Evolutionary conservation across 805 yeast genomes (phyloP), one percentile per base, ranked within the genome.

Genomic region (Ogataea paradorogensis): DNA sequence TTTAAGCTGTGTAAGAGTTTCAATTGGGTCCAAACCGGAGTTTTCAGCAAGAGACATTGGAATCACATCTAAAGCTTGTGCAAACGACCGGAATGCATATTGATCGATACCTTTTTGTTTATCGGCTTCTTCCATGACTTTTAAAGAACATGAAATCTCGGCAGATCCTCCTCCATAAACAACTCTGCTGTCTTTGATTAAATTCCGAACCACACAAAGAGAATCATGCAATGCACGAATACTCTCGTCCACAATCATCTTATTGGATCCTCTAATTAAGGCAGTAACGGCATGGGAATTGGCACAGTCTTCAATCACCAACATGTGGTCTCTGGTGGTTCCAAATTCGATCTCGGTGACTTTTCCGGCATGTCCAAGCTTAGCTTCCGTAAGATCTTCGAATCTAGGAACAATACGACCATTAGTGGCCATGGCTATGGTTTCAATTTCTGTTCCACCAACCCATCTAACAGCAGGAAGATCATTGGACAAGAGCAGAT

Each of bases 131-230:
- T 83, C 86, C 42, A 88, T 73, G 11, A 93, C 95, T 13, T 93
- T 95, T 52, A 93, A 68, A 10, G 98, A 89, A 71, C 95, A 84
- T 2, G 96, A 76, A 38, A 93, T 81, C 69, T 93, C 99, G 26
- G 98, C 95, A 15, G 99, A 95, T 52, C 99, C 99, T 54, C 99
- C 99, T 48, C 99, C 99, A 59, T 93, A 93, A n/a, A 95, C 97
- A 32, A 93, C 87, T 63, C 96, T 78, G 61, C 80, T 83, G 63
- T 95, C 98, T 56, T 82, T 79, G 36, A 95, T 83, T 61, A 93
- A 76, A 67, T 93, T 95, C 69, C 99, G 84, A 21, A 93, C 99
- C 31, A 95, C 99, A 69, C 99, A 91, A 42, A 93, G 70, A 7
- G 99, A 86, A 62, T 93, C 99, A 58, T 93, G 98, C 43, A 93